Conservation (phyloP, 139 green algal species). For the Micractinium sp. region DNA sequence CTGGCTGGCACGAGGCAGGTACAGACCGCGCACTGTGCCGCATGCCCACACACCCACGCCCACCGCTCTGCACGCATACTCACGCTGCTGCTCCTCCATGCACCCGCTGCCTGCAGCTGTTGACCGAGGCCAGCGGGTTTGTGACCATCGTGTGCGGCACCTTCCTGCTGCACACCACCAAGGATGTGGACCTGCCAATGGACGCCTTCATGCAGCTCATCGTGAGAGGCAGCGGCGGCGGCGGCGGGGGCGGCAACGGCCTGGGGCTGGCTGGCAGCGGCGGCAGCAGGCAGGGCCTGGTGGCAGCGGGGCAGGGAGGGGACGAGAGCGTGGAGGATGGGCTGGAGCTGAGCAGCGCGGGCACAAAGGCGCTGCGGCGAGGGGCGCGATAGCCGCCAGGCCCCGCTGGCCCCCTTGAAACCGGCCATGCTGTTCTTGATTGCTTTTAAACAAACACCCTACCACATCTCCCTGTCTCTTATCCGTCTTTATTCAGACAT, state of each 20-base stretch:
- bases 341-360: conserved; percentile 8
- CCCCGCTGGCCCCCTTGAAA: background rate
- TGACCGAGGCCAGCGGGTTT: conserved; percentile 89
- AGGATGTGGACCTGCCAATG: conserved; percentile 71
- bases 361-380: conserved; percentile 1
- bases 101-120: conserved; percentile 55
- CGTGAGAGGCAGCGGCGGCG: background rate
- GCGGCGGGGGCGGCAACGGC: background rate
- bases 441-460: background rate
- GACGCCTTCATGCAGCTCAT: conserved; percentile 19
- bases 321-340: background rate
- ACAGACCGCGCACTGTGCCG: background rate
- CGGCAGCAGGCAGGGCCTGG: background rate
- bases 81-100: background rate
- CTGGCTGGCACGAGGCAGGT: background rate
- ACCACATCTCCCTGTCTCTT: background rate
- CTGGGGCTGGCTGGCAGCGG: background rate
- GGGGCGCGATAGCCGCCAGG: background rate
- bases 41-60: background rate
- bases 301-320: background rate
- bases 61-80: background rate
- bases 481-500: too few species aligned
- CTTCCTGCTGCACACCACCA: conserved; percentile 93
- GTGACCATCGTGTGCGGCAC: conserved; percentile 94
- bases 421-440: background rate